Percentiles rank a stretch among this genome's conserved stretches.
These are phyloP conservation scores for Candida insectalens DNA, from an alignment of 805 yeast species.

Conservation along the genomic window DNA sequence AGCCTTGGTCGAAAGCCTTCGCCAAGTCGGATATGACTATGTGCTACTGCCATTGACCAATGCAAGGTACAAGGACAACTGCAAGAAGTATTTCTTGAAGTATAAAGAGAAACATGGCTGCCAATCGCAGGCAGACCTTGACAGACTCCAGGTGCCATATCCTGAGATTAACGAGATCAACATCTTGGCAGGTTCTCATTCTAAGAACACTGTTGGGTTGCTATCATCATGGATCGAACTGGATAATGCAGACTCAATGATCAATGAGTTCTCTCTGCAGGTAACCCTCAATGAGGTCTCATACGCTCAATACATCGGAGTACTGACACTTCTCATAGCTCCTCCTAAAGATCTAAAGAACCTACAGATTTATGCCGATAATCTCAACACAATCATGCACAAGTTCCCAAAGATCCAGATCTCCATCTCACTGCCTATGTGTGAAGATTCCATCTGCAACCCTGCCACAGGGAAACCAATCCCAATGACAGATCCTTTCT, in stretches of 20 bases:
- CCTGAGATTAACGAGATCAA: slow-evolving; percentile 34
- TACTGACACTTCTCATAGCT: slow-evolving; percentile 45
- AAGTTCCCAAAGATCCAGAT: slow-evolving; percentile 26
- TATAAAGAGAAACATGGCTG: slow-evolving; percentile 16
- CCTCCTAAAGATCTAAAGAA: slow-evolving; percentile 54
- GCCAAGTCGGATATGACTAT: slow-evolving; percentile 36
- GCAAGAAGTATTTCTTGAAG: slow-evolving; percentile 27
- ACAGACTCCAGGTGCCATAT: slow-evolving; percentile 25
- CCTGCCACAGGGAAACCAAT: slow-evolving; percentile 14
- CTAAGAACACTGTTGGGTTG: slow-evolving; percentile 38
- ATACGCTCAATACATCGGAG: slow-evolving; percentile 50
- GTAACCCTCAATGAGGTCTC: slow-evolving; percentile 49
- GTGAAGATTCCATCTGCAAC: slow-evolving; percentile 29
- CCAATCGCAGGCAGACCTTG: slow-evolving; percentile 6
- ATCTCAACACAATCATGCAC: slow-evolving; percentile 19
- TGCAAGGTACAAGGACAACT: slow-evolving; percentile 33
- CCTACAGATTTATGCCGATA: slow-evolving; percentile 39
- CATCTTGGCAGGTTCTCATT: slow-evolving; percentile 32
- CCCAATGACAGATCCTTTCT: slow-evolving; percentile 32
- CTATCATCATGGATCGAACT: slow-evolving; percentile 64
- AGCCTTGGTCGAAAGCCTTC: slow-evolving; percentile 16
- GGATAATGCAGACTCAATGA: slow-evolving; percentile 39
- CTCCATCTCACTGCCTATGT: slow-evolving; percentile 40
- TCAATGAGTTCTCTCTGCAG: slow-evolving; percentile 45
- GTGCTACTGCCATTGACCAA: slow-evolving; percentile 49